Percentiles rank a stretch among this genome's conserved stretches.
These are phyloP conservation scores for Perilla frutescens DNA, from an alignment of 257 asterid species.

Conservation along the genomic window DNA sequence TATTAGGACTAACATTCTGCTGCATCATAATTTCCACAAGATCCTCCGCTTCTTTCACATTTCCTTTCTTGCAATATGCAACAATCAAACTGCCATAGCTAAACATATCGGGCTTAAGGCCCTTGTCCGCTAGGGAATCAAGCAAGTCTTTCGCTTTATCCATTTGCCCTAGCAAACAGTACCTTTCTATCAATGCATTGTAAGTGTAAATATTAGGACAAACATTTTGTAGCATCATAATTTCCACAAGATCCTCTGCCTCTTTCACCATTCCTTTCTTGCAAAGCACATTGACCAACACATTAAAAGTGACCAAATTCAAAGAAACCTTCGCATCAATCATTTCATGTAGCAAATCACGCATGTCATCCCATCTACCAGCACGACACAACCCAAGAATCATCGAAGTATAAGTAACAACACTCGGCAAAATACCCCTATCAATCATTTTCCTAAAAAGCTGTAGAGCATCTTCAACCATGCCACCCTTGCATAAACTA, in stretches of 20 bases:
- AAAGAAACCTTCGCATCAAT: not conserved
- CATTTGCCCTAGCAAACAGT: not conserved
- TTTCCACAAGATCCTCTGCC: conserved; percentile 12
- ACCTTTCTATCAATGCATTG: conserved; percentile 4
- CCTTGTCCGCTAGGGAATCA: not conserved
- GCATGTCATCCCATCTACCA: not conserved
- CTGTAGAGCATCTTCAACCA: not conserved
- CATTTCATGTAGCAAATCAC: not conserved
- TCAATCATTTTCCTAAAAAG: not conserved
- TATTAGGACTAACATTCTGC: conserved; percentile 14
- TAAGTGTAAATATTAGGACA: conserved; percentile 19
- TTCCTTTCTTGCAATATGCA: conserved; percentile 5
- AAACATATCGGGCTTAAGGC: not conserved
- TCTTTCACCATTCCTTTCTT: conserved; percentile 8
- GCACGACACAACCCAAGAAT: not conserved
- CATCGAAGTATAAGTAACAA: not conserved
- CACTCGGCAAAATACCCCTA: not conserved
- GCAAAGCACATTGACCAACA: not conserved
- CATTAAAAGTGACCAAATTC: not conserved
- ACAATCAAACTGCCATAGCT: conserved; percentile 1
- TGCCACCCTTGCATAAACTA: not conserved
- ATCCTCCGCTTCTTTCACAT: conserved; percentile 6
- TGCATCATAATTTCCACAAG: conserved; percentile 9
- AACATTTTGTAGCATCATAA: not conserved
- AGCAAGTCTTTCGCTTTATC: not conserved